phyloP scores from a whole-genome alignment of 306 rosid genomes.

The Dalbergia oliveri region DNA sequence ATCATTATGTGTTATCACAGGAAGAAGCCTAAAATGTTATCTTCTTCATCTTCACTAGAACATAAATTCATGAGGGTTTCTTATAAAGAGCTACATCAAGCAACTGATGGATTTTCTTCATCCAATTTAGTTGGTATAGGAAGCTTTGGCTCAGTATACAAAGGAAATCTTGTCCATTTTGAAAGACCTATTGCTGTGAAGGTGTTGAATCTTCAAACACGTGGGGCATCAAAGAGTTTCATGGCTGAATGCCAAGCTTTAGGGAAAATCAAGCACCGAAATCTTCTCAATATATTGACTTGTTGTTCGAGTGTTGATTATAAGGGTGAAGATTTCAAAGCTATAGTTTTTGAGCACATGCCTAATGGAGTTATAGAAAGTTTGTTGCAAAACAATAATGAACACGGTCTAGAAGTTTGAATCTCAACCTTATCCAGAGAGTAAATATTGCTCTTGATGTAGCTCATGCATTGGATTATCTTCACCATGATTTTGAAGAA shows the following conservation, averaged over 20 bases:
- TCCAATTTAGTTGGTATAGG: too few relatives aligned
- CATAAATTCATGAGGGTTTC: too few relatives aligned
- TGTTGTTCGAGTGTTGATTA: too few relatives aligned
- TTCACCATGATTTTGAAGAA: conserved; percentile 43
- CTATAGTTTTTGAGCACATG: conserved; percentile 38
- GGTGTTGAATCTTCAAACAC: conserved; percentile 48
- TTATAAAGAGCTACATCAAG: too few relatives aligned
- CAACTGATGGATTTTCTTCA: too few relatives aligned
- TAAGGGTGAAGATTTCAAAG: too few relatives aligned
- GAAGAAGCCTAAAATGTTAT: too few relatives aligned
- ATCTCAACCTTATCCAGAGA: conserved; percentile 20
- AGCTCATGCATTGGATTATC: conserved; percentile 54
- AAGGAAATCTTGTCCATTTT: background rate
- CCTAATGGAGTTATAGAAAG: conserved; percentile 50
- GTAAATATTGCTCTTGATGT: conserved; percentile 51
- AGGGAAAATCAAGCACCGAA: too few relatives aligned
- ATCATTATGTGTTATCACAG: too few relatives aligned
- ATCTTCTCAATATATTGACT: too few relatives aligned
- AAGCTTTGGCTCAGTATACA: too few relatives aligned
- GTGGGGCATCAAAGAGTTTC: conserved; percentile 53
- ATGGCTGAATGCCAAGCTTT: conserved; percentile 35
- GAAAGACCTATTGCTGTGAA: conserved; percentile 43
- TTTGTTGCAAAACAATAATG: conserved; percentile 22
- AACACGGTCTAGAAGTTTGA: background rate
- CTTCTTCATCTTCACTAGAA: too few relatives aligned